Conservation (phyloP, 2,329 filamentous ascomycete genomes). For the Sphaerulina vaccinii region DNA sequence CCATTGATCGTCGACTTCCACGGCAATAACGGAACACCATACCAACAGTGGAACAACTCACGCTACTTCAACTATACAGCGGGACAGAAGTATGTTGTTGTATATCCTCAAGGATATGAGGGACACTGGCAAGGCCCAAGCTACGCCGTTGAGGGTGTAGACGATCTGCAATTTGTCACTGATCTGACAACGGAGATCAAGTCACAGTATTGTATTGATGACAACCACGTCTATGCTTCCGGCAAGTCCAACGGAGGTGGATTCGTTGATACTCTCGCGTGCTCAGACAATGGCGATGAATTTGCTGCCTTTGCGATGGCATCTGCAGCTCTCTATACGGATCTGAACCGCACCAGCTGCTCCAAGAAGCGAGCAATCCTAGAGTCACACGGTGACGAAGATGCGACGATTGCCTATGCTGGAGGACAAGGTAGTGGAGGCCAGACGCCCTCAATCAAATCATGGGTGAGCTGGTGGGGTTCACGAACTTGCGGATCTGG, state of each 20-base stretch:
- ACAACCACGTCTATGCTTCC: conserved; percentile 45
- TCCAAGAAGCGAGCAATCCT: conserved; percentile 41
- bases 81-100: conserved; percentile 46
- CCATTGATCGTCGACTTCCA: conserved; percentile 52
- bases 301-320: conserved; percentile 54
- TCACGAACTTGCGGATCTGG: conserved; percentile 35
- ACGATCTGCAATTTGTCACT: conserved; percentile 48
- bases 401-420: conserved; percentile 45
- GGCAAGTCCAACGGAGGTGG: conserved; percentile 59
- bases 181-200: conserved; percentile 45
- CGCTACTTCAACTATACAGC: conserved; percentile 47
- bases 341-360: conserved; percentile 29
- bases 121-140: conserved; percentile 43
- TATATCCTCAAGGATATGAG: conserved; percentile 48
- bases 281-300: conserved; percentile 40
- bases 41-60: conserved; percentile 44
- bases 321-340: conserved; percentile 48
- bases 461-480: conserved; percentile 43
- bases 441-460: conserved; percentile 30
- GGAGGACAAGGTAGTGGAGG: conserved; percentile 31
- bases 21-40: conserved; percentile 40
- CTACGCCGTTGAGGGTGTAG: conserved; percentile 39
- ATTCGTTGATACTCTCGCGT: conserved; percentile 49
- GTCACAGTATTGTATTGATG: conserved; percentile 48
- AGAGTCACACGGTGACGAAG: conserved; percentile 47